phyloP scores from a whole-genome alignment of 257 asterid species.

The Solanum sparsipilum region DNA sequence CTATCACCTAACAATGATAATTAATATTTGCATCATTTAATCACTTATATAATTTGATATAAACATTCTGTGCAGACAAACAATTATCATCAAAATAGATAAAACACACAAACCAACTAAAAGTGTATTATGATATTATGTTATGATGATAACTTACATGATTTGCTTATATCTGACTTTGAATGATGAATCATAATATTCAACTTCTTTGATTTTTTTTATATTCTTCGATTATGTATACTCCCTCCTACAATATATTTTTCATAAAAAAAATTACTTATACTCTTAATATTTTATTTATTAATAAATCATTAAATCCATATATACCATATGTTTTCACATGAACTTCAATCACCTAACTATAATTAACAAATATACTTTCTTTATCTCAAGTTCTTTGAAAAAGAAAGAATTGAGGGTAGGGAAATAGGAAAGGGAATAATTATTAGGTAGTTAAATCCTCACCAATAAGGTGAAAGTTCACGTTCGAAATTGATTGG shows the following conservation, averaged over 20 bases:
- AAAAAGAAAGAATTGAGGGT: too few species aligned
- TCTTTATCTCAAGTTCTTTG: too few species aligned
- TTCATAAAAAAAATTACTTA: too few species aligned
- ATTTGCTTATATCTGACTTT: neutral
- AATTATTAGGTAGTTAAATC: too few species aligned
- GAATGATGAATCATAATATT: neutral
- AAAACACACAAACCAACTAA: neutral
- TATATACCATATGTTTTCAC: too few species aligned
- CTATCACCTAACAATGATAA: neutral
- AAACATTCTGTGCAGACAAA: accelerated
- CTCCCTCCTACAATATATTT: neutral
- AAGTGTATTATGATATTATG: neutral
- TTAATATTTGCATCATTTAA: neutral
- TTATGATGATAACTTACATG: neutral
- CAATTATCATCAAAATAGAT: neutral
- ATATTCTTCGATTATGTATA: neutral
- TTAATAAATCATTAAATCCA: too few species aligned
- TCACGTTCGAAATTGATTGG: too few species aligned
- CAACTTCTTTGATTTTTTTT: neutral
- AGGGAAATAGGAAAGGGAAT: too few species aligned
- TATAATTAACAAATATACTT: too few species aligned
- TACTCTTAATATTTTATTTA: too few species aligned
- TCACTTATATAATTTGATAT: neutral
- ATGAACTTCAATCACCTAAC: too few species aligned
- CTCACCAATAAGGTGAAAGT: too few species aligned